These are phyloP conservation scores for Capillidium heterosporum DNA, from an alignment of 371 early-diverging fungal genomes.

Conservation along the genomic window DNA sequence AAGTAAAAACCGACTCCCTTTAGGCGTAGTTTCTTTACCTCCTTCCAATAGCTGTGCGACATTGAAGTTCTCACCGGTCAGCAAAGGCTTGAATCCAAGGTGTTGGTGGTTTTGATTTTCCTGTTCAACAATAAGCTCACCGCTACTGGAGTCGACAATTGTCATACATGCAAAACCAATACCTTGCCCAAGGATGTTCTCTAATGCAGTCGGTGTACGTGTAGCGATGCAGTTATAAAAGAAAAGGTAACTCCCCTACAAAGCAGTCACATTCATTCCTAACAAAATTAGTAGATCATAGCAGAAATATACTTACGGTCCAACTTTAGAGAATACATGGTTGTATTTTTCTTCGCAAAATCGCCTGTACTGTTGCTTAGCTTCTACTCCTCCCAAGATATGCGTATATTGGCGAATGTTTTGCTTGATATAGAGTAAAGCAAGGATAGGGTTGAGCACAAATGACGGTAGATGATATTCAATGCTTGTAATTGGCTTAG, in stretches of 20 bases:
- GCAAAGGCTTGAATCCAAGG: conserved; percentile 12
- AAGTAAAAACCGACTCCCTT: conserved; percentile 20
- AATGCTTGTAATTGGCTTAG: conserved; percentile 17
- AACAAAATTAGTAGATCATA: background rate
- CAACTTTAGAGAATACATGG: background rate
- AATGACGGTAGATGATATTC: conserved; percentile 21
- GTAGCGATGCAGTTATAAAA: conserved; percentile 33
- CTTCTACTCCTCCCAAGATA: conserved; percentile 32
- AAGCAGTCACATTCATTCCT: conserved; percentile 9
- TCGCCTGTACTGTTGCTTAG: conserved; percentile 18
- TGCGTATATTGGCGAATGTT: conserved; percentile 28
- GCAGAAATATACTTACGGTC: background rate
- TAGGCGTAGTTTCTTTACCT: conserved; percentile 8
- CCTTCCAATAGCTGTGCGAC: conserved; percentile 8
- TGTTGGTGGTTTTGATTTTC: conserved; percentile 15
- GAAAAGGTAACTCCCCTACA: conserved; percentile 34
- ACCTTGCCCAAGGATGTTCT: conserved; percentile 47
- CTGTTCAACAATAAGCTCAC: conserved; percentile 10
- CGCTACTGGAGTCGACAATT: conserved; percentile 20
- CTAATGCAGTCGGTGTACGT: conserved; percentile 28
- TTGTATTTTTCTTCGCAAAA: conserved; percentile 14
- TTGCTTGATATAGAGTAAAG: conserved; percentile 44
- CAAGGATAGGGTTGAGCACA: conserved; percentile 32
- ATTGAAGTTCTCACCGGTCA: conserved; percentile 4
- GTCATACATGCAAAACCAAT: conserved; percentile 46